phyloP scores from a whole-genome alignment of 2,329 filamentous ascomycete species.

The Penicillium nordicum region DNA sequence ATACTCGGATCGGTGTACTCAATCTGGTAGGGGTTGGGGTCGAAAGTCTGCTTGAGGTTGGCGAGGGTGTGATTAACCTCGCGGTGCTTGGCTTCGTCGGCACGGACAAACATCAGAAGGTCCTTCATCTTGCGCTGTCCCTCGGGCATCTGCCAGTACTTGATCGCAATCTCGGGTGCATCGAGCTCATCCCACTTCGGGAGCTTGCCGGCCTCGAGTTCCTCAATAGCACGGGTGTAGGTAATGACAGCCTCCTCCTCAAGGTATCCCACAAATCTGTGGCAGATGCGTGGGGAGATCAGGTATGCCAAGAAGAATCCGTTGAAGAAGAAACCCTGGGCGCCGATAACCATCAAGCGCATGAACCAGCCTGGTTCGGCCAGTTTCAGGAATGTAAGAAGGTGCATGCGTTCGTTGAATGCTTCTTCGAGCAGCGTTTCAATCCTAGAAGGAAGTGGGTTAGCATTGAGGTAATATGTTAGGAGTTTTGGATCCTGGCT shows the following conservation, averaged over 20 bases:
- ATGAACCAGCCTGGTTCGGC: conserved; percentile 83
- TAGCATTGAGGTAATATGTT: neutral
- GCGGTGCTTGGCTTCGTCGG: conserved; percentile 84
- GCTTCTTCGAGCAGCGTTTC: conserved; percentile 86
- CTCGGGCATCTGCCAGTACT: conserved; percentile 94
- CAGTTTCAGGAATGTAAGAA: conserved; percentile 90
- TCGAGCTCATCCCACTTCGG: conserved; percentile 75
- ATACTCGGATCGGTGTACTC: conserved; percentile 68
- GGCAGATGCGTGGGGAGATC: conserved; percentile 78
- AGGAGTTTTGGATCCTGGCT: neutral
- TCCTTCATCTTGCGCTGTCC: conserved; percentile 78
- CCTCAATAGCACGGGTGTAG: conserved; percentile 83
- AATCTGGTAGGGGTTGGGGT: conserved; percentile 90
- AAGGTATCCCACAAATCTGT: conserved; percentile 94
- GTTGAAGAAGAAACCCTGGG: conserved; percentile 97
- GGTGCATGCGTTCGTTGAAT: conserved; percentile 92
- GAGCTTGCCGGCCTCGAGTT: conserved; percentile 79
- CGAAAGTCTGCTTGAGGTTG: conserved; percentile 78
- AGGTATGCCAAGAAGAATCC: conserved; percentile 86
- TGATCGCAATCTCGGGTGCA: conserved; percentile 83
- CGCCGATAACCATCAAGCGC: conserved; percentile 84
- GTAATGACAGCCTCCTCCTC: conserved; percentile 97
- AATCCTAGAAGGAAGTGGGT: conserved; percentile 57
- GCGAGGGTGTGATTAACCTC: conserved; percentile 95
- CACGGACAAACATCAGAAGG: conserved; percentile 80